Evolutionary conservation across 345 rosid genomes (phyloP).

Genomic region (Combretum micranthum): DNA sequence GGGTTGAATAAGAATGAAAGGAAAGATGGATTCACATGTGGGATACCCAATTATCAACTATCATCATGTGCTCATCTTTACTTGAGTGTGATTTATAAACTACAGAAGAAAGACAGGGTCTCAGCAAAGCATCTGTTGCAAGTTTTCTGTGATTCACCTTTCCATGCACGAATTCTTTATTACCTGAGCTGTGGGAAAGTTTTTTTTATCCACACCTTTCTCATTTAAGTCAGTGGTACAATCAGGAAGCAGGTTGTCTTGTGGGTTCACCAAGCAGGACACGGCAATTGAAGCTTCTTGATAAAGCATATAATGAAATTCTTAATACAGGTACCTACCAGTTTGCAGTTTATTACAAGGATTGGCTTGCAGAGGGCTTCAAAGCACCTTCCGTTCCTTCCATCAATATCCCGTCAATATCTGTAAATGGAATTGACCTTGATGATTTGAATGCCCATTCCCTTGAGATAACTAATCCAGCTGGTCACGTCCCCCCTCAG

Average conservation of each 20-base stretch:
- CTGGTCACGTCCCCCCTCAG: slow-evolving; percentile 30
- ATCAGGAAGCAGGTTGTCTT: slow-evolving; percentile 43
- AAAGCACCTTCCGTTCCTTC: slow-evolving; percentile 53
- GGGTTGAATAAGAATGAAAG: slow-evolving; percentile 36
- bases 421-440: slow-evolving; percentile 19
- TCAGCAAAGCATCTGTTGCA: slow-evolving; percentile 60
- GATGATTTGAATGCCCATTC: slow-evolving; percentile 24
- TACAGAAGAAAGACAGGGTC: slow-evolving; percentile 46
- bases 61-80: slow-evolving; percentile 62
- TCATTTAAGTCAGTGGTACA: slow-evolving; percentile 48
- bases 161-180: slow-evolving; percentile 38
- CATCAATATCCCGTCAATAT: slow-evolving; percentile 30
- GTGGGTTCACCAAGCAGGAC: slow-evolving; percentile 20
- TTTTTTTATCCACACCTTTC: slow-evolving; percentile 60
- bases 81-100: slow-evolving; percentile 45
- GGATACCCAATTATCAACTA: slow-evolving; percentile 36
- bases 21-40: slow-evolving; percentile 36
- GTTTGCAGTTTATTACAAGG: slow-evolving; percentile 59
- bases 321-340: slow-evolving; percentile 52
- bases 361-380: slow-evolving; percentile 51
- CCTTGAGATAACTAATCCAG: slow-evolving; percentile 24
- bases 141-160: slow-evolving; percentile 53
- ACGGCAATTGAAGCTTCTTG: slow-evolving; percentile 43
- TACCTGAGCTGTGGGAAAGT: slow-evolving; percentile 53
- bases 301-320: slow-evolving; percentile 45